These are phyloP conservation scores for Fagus sylvatica DNA, from an alignment of 306 rosid species.

Conservation along the genomic window DNA sequence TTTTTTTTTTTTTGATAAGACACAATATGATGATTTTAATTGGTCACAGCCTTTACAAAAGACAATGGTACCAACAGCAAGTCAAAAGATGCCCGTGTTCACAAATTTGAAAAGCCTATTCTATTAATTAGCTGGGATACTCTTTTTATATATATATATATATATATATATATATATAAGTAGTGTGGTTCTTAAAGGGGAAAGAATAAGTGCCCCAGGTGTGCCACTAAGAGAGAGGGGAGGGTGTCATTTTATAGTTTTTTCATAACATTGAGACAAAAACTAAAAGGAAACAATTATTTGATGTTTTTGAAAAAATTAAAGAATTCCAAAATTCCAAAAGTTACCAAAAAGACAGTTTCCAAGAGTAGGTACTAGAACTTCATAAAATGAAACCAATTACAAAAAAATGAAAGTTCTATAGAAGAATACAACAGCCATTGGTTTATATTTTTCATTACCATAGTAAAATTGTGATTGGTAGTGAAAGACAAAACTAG, in stretches of 20 bases:
- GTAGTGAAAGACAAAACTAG: background rate
- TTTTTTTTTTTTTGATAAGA: background rate
- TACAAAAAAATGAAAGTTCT: background rate
- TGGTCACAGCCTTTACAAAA: background rate
- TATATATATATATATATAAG: too few species aligned
- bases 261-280: background rate
- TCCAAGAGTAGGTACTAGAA: slow-evolving; percentile 1
- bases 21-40: background rate
- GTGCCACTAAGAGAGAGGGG: too few species aligned
- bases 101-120: background rate
- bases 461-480: background rate
- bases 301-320: background rate
- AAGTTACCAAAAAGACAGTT: background rate
- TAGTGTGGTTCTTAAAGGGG: background rate
- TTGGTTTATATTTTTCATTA: background rate
- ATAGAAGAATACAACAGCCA: background rate
- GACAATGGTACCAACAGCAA: background rate
- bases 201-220: background rate
- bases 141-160: too few species aligned
- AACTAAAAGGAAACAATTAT: background rate
- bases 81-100: background rate
- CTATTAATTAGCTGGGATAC: background rate
- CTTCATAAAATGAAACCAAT: background rate
- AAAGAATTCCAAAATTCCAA: background rate
- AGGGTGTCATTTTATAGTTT: background rate